phyloP scores from a whole-genome alignment of 176 grass and related monocot genomes.

The Carex littledalei region DNA sequence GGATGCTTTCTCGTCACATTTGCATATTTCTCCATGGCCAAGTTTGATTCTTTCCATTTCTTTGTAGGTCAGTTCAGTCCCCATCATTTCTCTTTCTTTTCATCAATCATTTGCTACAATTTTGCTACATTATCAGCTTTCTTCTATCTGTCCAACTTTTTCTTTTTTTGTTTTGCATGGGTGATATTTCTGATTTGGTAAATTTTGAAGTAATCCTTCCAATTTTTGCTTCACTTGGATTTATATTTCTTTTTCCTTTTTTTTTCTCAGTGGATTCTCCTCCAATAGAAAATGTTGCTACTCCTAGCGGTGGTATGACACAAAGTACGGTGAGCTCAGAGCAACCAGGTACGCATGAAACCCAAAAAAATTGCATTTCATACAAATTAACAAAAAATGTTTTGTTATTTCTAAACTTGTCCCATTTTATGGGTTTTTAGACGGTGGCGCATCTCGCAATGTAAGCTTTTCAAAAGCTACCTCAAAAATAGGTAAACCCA shows the following conservation, averaged over 20 bases:
- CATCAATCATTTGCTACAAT: neutral
- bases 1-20: constrained; percentile 59
- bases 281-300: neutral
- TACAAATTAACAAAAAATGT: too few relatives aligned
- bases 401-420: neutral
- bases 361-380: neutral
- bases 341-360: constrained; percentile 18
- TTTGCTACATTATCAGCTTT: neutral
- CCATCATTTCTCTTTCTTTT: neutral
- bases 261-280: constrained; percentile 7
- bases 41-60: constrained; percentile 54
- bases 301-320: neutral
- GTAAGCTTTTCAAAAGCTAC: neutral
- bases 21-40: constrained; percentile 62
- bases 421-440: neutral
- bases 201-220: constrained; percentile 2
- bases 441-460: neutral
- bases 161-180: neutral
- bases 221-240: constrained; percentile 6
- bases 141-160: too few relatives aligned
- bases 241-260: neutral
- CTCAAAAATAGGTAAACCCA: constrained; percentile 4
- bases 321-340: constrained; percentile 4
- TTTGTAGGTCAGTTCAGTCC: constrained; percentile 31
- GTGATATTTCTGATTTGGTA: neutral